Evolutionary conservation across 352 stramenopile species (phyloP), one percentile per base, ranked within the genome.

Genomic region (Phytophthora lateralis): DNA sequence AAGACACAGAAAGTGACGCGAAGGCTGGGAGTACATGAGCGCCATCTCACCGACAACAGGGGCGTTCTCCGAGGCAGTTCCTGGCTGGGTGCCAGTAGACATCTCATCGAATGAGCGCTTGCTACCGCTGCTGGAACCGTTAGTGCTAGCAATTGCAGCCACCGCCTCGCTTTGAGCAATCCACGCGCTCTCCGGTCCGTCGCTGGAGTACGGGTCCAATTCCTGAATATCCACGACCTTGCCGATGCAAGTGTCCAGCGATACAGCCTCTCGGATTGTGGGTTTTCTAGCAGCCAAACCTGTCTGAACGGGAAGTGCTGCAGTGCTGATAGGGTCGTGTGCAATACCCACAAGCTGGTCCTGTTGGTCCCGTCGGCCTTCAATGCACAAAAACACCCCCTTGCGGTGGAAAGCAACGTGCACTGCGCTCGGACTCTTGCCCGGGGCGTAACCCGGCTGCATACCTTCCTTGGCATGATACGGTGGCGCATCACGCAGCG

Each of bases 401-500:
- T 91, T 81, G 38, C 80, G 82, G 55, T 96, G 76, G 53, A 90
- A 92, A 17, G 85, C 80, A 11, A 85, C 77, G 67, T 94, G 85
- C 26, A 96, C 82, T 4, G 86, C 73, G 17, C 82, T 86, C 21
- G 85, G 87, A 12, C 80, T 91, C 59, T 94, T 96, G 10, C 87
- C 87, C 0, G 87, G 84, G 0, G 82, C 82, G 41, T 82, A 91
- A 6, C 85, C 87, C 17, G 87, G 87, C 63, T 93, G 83, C 80
- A 96, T 91, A 3, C 87, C 87, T 73, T 96, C 87, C 60, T 92
- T 94, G 18, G 78, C 78, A 56, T 96, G 87, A 63, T 94, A 96
- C 37, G 85, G 82, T 5, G 87, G 87, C 1, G 87, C 83, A 42
- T 96, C 87, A 0, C 78, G 62, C 14, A 95, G 55, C 30, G 80